phyloP scores from a whole-genome alignment of 148 eudicot species.

The Camellia sinensis region DNA sequence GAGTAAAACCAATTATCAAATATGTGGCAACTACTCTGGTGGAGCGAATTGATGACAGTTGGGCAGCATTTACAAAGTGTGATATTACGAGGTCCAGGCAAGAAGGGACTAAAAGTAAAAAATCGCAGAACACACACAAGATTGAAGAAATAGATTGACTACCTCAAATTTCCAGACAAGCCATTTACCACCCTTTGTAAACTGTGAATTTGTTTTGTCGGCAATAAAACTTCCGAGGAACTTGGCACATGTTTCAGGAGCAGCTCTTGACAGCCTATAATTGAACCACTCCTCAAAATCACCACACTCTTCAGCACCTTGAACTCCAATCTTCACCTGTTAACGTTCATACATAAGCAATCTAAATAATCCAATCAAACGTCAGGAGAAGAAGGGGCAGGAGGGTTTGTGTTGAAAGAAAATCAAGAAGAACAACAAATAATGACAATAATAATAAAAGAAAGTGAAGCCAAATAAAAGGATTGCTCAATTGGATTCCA shows the following conservation, averaged over 20 bases:
- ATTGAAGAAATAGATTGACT: slow-evolving; percentile 10
- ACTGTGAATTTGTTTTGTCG: slow-evolving; percentile 69
- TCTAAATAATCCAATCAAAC: background rate
- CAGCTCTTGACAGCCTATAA: slow-evolving; percentile 93
- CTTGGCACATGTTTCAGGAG: slow-evolving; percentile 97
- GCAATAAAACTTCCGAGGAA: slow-evolving; percentile 92
- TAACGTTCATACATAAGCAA: slow-evolving; percentile 8
- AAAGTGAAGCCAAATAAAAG: background rate
- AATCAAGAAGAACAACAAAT: background rate
- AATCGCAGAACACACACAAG: background rate
- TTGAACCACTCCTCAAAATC: slow-evolving; percentile 98
- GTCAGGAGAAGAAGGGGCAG: background rate
- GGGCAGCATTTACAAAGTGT: background rate
- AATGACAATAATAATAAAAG: background rate
- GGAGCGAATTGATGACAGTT: background rate
- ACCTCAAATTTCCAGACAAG: slow-evolving; percentile 99
- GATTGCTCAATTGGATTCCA: background rate
- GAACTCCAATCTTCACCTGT: slow-evolving; percentile 87
- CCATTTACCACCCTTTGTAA: slow-evolving; percentile 83
- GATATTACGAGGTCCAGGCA: background rate
- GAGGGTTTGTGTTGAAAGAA: background rate
- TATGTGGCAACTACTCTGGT: too few relatives aligned
- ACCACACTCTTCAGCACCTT: slow-evolving; percentile 91
- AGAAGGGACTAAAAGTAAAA: background rate
- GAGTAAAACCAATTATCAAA: too few relatives aligned